phyloP scores from a whole-genome alignment of 805 yeast genomes.

The Suhomyces pyralidae region DNA sequence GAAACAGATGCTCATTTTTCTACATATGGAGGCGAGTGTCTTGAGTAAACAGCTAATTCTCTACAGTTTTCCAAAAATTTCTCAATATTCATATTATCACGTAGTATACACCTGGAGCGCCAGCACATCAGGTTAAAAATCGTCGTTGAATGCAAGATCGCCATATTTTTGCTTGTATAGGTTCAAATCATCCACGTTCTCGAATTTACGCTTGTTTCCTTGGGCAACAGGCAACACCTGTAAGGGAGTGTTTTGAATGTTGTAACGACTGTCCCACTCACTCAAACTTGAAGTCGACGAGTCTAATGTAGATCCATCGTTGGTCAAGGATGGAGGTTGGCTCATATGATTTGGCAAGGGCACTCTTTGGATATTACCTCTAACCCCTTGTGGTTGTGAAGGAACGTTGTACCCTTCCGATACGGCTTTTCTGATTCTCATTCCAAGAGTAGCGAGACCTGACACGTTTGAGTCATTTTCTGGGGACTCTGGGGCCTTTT shows the following conservation, averaged over 20 bases:
- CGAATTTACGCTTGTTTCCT: conserved; percentile 22
- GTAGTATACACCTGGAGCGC: not conserved
- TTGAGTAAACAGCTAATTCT: not conserved
- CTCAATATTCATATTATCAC: not conserved
- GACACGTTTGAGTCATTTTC: conserved; percentile 28
- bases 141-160: conserved; percentile 45
- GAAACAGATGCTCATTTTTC: too few species aligned
- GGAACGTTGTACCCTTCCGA: conserved; percentile 51
- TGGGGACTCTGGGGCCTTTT: conserved; percentile 25
- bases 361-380: conserved; percentile 23
- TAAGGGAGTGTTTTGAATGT: conserved; percentile 10
- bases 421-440: conserved; percentile 68
- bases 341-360: conserved; percentile 41
- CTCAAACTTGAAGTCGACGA: conserved; percentile 37
- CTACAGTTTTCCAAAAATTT: not conserved
- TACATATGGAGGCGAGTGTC: too few species aligned
- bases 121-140: conserved; percentile 29
- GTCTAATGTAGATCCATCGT: conserved; percentile 42
- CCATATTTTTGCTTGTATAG: conserved; percentile 40
- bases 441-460: conserved; percentile 56
- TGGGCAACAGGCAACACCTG: conserved; percentile 6
- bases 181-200: conserved; percentile 7
- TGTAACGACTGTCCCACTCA: conserved; percentile 35
- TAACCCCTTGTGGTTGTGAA: conserved; percentile 4
- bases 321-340: conserved; percentile 45